phyloP scores from a whole-genome alignment of 2,329 filamentous ascomycete genomes.

The Gaeumannomyces sp. region DNA sequence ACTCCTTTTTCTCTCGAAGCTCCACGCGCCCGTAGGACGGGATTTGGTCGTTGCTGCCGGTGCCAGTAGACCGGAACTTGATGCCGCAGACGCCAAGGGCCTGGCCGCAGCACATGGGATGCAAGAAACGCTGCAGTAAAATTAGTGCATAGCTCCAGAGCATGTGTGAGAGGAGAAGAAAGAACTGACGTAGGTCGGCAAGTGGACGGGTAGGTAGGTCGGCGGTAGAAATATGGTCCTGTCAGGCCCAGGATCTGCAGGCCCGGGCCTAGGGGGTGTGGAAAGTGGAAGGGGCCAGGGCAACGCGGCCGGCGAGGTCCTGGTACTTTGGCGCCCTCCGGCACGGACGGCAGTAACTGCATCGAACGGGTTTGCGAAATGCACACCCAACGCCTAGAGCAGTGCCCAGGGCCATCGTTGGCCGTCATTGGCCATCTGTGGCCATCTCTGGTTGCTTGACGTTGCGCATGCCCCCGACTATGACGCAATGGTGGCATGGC shows the following conservation, averaged over 20 bases:
- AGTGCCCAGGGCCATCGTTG: neutral
- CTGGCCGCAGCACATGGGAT: neutral
- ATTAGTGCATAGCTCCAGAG: neutral
- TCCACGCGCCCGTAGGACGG: neutral
- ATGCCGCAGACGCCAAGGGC: neutral
- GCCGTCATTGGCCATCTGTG: too few species aligned
- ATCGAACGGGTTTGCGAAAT: neutral
- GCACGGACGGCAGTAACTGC: neutral
- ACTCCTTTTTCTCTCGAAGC: neutral
- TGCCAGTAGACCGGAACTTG: neutral
- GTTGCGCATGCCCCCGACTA: neutral
- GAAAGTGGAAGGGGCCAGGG: neutral
- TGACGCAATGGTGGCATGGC: neutral
- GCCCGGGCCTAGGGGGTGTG: neutral
- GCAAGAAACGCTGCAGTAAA: neutral
- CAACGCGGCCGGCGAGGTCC: too few species aligned
- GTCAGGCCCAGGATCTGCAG: neutral
- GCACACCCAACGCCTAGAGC: neutral
- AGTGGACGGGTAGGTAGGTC: neutral
- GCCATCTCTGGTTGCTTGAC: neutral
- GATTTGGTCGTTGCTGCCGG: too few species aligned
- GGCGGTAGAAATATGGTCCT: neutral
- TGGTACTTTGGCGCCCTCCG: neutral
- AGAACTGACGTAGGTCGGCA: neutral
- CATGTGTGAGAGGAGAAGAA: neutral